Evolutionary conservation across 805 yeast genomes (phyloP), one percentile per base, ranked within the genome.

Genomic region (Sugiyamaella lignohabitans): DNA sequence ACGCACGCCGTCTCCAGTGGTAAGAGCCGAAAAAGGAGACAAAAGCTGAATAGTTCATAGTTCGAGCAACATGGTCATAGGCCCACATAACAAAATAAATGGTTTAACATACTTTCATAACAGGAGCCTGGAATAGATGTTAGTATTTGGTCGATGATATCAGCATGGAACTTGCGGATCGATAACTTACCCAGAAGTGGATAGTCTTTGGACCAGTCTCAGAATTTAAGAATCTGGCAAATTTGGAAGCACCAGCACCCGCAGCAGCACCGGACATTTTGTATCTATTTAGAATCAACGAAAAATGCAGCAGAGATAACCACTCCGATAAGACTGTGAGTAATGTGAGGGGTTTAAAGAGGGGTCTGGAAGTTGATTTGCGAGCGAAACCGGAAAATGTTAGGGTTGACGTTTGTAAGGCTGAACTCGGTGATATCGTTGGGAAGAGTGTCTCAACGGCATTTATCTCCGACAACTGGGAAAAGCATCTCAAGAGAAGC

Each of bases 181-280:
- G n/a, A n/a, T 65, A 74, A 45, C 78, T 36, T 66, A 78, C 94
- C 98, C 98, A 91, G 69, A 91, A 91, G 64, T 91, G 98, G 47
- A 93, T 89, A n/a, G 98, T 91, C 63, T 71, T 81, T 36, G 98
- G 98, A 27, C 98, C 98, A 17, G 98, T 87, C 63, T 84, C 94
- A 16, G 96, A 82, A 58, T 81, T 78, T 63, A 87, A 63, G 62
- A 82, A 87, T 60, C 85, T 75, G 51, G 76, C 68, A 66, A 91
- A 86, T 24, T 46, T 47, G 34, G 59, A 52, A 18, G 55, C 51
- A 19, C 54, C 49, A 24, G 58, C 59, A 19, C 54, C 49, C 22
- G 58, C 59, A 27, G 56, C 44, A 32, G 58, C 59, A 22, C 54
- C 45, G 23, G 49, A 30, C 49, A 46, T 46, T 46, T 44, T 21